Conservation (phyloP, 1,284 basidiomycete species). For the Entoloma clypeatum region DNA sequence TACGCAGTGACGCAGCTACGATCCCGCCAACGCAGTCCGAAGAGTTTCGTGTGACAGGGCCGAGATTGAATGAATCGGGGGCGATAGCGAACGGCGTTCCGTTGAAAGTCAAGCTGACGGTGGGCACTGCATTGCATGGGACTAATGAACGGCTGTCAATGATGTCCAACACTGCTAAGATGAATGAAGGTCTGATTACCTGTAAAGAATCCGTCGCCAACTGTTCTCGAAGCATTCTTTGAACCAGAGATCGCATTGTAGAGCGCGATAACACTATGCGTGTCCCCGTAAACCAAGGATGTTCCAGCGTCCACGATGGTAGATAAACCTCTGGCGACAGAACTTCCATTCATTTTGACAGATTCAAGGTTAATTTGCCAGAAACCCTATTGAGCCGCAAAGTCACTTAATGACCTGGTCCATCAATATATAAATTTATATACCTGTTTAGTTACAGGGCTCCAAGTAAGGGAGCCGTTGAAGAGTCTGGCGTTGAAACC, state of each 20-base stretch:
- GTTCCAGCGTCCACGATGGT: slow-evolving; percentile 46
- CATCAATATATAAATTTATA: slow-evolving; percentile 7
- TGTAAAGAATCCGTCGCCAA: slow-evolving; percentile 32
- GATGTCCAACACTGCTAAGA: neutral
- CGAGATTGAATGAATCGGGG: slow-evolving; percentile 34
- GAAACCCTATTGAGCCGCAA: slow-evolving; percentile 29
- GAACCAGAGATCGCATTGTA: slow-evolving; percentile 43
- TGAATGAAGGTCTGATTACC: slow-evolving; percentile 19
- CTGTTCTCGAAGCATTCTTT: slow-evolving; percentile 26
- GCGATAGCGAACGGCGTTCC: slow-evolving; percentile 38
- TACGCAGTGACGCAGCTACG: slow-evolving; percentile 20
- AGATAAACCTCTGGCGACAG: slow-evolving; percentile 21
- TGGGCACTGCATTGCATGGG: slow-evolving; percentile 36
- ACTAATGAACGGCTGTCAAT: slow-evolving; percentile 22
- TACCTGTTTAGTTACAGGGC: slow-evolving; percentile 33
- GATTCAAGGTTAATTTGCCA: slow-evolving; percentile 40
- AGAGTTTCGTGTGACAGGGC: slow-evolving; percentile 24
- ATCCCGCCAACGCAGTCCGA: slow-evolving; percentile 34
- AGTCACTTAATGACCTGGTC: neutral
- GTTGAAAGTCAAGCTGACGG: slow-evolving; percentile 40
- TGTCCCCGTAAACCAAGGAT: slow-evolving; percentile 47
- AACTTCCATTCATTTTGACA: slow-evolving; percentile 27
- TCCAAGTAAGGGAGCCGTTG: slow-evolving; percentile 35
- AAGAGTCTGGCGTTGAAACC: slow-evolving; percentile 41
- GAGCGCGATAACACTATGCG: slow-evolving; percentile 37